Base-by-base conservation (phyloP, 2,329 filamentous ascomycete genomes). In the Botrytis squamosa region DNA sequence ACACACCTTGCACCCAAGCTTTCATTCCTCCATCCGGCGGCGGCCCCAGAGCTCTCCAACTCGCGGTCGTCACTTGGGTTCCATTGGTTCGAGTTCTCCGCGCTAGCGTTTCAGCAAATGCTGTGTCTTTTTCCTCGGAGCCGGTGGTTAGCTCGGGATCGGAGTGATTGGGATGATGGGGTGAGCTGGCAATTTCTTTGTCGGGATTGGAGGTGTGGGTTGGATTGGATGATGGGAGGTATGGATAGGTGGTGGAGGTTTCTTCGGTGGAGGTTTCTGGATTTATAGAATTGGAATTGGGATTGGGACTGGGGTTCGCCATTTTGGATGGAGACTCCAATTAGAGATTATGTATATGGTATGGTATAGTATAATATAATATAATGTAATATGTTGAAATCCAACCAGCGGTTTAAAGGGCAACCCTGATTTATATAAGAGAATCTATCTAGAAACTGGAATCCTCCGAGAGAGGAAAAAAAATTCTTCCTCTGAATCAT, bases 1-100 rank as follows among this genome's bases (percentile, higher is more conserved):
- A 71, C 69, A 25, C n/a, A 79, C 79, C 79, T 75, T 80, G 78
- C 14, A 73, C 74, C 80, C 80, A 81, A 42, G 77, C 80, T n/a
- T 46, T 59, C 59, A 52, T 73, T 1, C 80, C 80, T 29, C 80
- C 80, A 77, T 81, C 79, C 29, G 79, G 79, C 40, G 79, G 78
- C 38, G 80, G 80, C 22, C 77, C 80, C 12, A 75, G 77, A 74
- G 80, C 80, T 73, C 77, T 78, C 76, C 77, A 78, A 75, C 77
- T 80, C 57, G 74, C 75, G 62, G 77, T 78, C 60, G 76, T 78
- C 44, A 70, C 77, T 57, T 75, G 77, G n/a, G 76, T 77, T 36
- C 76, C 44, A 8, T 64, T 66, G 22, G 57, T 76, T 65, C 65
- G 65, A 40, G 73, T 66, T 33, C 44, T 36, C 12, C 49, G 44